phyloP scores from a whole-genome alignment of 1,284 basidiomycete genomes.

The Leucoagaricus sp. region DNA sequence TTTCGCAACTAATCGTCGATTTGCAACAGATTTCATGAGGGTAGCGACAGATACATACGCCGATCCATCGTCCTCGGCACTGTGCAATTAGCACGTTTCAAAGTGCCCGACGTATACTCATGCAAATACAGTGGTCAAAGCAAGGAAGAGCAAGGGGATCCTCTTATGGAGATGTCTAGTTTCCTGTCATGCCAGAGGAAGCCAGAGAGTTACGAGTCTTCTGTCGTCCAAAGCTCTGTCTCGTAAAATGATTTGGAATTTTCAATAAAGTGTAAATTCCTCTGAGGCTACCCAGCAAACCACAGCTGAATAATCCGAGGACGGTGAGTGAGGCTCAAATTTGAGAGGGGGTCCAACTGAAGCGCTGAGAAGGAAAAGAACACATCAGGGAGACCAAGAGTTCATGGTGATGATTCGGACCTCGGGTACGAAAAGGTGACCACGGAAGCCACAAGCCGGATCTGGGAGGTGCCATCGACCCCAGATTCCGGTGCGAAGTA shows the following conservation, averaged over 20 bases:
- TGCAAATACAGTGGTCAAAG: slow-evolving; percentile 15
- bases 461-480: background rate
- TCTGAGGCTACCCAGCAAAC: background rate
- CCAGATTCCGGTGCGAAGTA: background rate
- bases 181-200: slow-evolving; percentile 46
- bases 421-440: background rate
- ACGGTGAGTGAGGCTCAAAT: too few species aligned
- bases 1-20: background rate
- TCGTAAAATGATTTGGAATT: too few species aligned
- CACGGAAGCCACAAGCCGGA: background rate
- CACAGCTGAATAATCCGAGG: background rate
- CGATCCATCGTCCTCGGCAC: slow-evolving; percentile 22
- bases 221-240: background rate
- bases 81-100: slow-evolving; percentile 34
- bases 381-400: background rate
- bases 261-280: background rate
- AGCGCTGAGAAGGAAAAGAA: background rate
- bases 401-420: background rate
- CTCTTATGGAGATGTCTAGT: slow-evolving; percentile 24
- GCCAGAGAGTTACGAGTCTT: background rate
- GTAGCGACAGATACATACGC: slow-evolving; percentile 13
- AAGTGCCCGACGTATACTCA: slow-evolving; percentile 37
- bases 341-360: background rate
- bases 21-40: background rate
- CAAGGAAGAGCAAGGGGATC: slow-evolving; percentile 24